Base-by-base conservation (phyloP, 345 rosid species). In the Gossypium turneri region DNA sequence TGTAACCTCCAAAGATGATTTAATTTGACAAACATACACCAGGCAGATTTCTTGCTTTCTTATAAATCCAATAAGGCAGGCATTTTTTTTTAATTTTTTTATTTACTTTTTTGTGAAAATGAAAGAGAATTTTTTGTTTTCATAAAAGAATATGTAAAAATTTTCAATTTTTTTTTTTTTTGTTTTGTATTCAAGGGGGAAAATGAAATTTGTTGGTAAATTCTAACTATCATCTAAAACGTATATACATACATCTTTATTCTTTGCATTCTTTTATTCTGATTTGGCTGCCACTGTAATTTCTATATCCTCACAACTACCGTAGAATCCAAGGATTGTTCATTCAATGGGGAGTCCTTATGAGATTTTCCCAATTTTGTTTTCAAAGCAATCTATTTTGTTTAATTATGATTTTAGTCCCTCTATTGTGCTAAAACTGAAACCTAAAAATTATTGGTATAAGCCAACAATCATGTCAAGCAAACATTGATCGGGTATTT, bases 1-100 rank as follows among this genome's bases (percentile, higher is more conserved):
- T 1, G 43, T 89, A 76, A 84, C 89, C 41, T 77, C 70, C 4
- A 86, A 84, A 34, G 91, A 89, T 47, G 82, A 81, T 25, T 67
- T 10, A 15, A 22, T 20, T 67, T 67, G 56, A 24, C 25, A 38
- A 48, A 24, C 56, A 48, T 12, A 15, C 57, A 67, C 17, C 57
- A 24, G 57, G 72, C 8, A 16, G 44, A 50, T 20, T 57, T 20
- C 10, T 57, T 48, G 72, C 72, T 24, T 34, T 34, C 41, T 34
- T 67, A 15, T 19, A 20, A 12, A 44, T 13, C 53, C 53, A 66
- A 45, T 51, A 66, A 22, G 12, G 20, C 70, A 29, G 53, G 55
- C 34, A 45, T 8, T 53, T 53, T 53, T 48, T 55, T 57, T 0
- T 0, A 1, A 0, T 9, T 8, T 8, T 19, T 56, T 19, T 45